Base-by-base conservation (phyloP, 2,329 filamentous ascomycete genomes). In the Keithomyces neogunnii region DNA sequence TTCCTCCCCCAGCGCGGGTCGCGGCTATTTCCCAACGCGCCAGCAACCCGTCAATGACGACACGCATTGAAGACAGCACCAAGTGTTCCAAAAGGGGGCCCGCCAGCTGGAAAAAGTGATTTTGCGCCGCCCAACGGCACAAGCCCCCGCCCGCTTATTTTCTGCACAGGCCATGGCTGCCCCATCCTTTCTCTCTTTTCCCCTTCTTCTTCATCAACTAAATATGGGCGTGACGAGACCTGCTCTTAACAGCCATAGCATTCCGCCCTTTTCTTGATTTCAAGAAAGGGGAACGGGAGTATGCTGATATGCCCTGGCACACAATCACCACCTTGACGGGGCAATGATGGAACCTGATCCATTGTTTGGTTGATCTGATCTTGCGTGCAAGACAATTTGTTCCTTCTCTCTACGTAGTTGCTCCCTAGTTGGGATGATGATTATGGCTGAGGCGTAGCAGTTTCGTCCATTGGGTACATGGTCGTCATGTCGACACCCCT, bases 141-240 rank as follows among this genome's bases (percentile, higher is more conserved):
- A 2, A 7, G 26, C 30, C 26, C 9, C 44, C 29, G 10, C 45
- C 30, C 50, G 45, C 13, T 33, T 33, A 39, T 28, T 30, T 32
- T 53, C 50, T 38, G 33, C 51, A 47, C 26, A 11, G n/a, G 11
- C 39, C n/a, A 19, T 19, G 19, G 31, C 45, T 9, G 10, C 31
- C 10, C 39, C 45, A 53, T 49, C 39, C 48, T 47, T 51, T 51
- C 50, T 58, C 51, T 62, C 61, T 52, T 55, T 60, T 62, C 66
- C 61, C 46, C 42, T 57, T 71, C 67, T 72, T 78, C 75, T 71
- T 66, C 69, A 81, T 78, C 82, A 88, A 89, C 85, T 89, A 89
- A 81, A 63, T 81, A 80, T 84, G 85, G 83, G 81, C 67, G 76
- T 85, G 85, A 90, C 79, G 86, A 87, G 83, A 74, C 74, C 77